These are phyloP conservation scores for Podospora australis DNA, from an alignment of 495 filamentous ascomycete species.

Conservation along the genomic window DNA sequence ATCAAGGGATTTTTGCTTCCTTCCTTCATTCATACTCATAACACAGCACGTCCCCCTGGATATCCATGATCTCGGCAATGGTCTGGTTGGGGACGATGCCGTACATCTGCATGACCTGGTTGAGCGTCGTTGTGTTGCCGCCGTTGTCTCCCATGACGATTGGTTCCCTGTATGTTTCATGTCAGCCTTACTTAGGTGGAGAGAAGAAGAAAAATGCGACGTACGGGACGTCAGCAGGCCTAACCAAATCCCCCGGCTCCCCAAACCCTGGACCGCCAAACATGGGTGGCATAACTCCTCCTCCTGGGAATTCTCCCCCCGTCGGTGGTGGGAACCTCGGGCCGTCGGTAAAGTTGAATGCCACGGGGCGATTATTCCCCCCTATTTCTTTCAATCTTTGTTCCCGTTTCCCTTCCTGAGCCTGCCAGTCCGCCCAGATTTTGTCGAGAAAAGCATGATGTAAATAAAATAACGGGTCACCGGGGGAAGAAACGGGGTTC, in stretches of 20 bases:
- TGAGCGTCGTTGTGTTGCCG: constrained; percentile 11
- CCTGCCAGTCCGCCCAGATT: constrained; percentile 66
- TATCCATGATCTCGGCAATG: constrained; percentile 18
- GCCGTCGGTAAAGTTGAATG: neutral
- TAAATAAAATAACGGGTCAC: constrained; percentile 63
- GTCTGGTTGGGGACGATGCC: constrained; percentile 9
- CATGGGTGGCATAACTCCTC: neutral
- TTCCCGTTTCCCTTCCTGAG: constrained; percentile 25
- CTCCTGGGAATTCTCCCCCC: neutral
- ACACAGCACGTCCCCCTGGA: constrained; percentile 4
- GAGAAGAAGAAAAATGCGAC: neutral
- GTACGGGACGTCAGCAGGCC: constrained; percentile 1
- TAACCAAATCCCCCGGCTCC: neutral
- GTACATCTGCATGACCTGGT: constrained; percentile 15
- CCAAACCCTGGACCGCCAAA: neutral
- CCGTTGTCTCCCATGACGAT: constrained; percentile 11
- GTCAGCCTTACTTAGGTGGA: neutral
- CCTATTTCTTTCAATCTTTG: constrained; percentile 28
- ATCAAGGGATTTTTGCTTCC: no score
- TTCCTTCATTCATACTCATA: constrained; percentile 18
- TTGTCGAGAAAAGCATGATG: constrained; percentile 69
- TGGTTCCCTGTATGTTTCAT: constrained; percentile 5
- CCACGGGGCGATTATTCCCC: constrained; percentile 15
- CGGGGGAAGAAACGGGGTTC: constrained; percentile 42
- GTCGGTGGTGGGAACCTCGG: neutral